Base-by-base conservation (phyloP, 1,284 basidiomycete species). In the Stygiomarasmius scandens region DNA sequence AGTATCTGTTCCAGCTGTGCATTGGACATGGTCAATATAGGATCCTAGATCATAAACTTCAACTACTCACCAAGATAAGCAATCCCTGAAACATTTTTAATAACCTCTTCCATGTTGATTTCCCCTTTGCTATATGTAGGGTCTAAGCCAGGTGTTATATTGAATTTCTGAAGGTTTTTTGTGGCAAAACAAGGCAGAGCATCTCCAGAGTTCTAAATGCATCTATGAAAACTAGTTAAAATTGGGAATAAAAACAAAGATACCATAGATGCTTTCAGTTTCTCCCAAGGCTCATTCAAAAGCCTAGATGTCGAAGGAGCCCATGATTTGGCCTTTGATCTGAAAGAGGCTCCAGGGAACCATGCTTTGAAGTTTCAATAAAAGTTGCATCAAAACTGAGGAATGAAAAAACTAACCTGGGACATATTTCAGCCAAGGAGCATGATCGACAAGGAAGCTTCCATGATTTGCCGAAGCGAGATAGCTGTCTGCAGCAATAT, bases 321-420 rank as follows among this genome's bases (percentile, higher is more conserved):
- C 63, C 66, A 69, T 22, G 54, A 32, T 44, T 56, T 55, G 10
- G 71, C 71, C 19, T 66, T 58, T 36, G 58, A 59, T 50, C 71
- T 68, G 58, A 74, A 74, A 9, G 53, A 54, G 24, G 69, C 69
- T 16, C 71, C 71, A 12, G 72, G 71, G 34, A 71, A 58, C 71
- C 71, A 73, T 22, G 53, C 59, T 58, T n/a, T n/a, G n/a, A n/a
- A n/a, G n/a, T n/a, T n/a, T n/a, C n/a, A n/a, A n/a, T n/a, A n/a
- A n/a, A 56, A 36, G 25, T 58, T 16, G 45, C 23, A 49, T 32
- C 50, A 50, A 24, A 53, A 38, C 25, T 20, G 3, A 25, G 11
- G 20, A 41, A 2, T 20, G 12, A 9, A 45, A 16, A 19, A 29
- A 54, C 49, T 16, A 20, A 67, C 66, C 56, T 47, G 67, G 66